Evolutionary conservation across 2,329 filamentous ascomycete genomes (phyloP).

Genomic region (Verticillium longisporum): DNA sequence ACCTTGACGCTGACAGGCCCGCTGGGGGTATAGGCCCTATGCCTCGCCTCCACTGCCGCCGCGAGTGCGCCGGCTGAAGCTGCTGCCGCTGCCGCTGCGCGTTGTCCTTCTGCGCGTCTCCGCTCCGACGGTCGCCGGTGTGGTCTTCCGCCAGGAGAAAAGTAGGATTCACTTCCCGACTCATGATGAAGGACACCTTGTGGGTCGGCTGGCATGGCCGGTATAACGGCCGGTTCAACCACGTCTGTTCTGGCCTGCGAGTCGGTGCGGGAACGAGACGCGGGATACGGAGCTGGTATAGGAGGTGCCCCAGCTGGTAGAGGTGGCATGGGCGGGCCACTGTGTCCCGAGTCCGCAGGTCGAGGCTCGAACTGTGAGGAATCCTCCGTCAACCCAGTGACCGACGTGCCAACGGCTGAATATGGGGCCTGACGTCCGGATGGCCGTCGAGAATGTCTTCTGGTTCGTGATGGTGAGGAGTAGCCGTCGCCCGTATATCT

Average conservation of each 20-base stretch:
- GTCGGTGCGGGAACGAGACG: not conserved
- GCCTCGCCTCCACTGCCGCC: constrained; percentile 35
- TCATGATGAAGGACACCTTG: constrained; percentile 34
- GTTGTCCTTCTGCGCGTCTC: constrained; percentile 36
- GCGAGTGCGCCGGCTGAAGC: constrained; percentile 40
- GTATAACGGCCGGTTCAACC: constrained; percentile 37
- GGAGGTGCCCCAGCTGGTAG: constrained; percentile 31
- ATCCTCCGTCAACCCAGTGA: constrained; percentile 16
- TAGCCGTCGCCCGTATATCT: constrained; percentile 65
- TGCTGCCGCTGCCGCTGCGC: constrained; percentile 39
- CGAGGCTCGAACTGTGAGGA: constrained; percentile 33
- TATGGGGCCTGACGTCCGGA: constrained; percentile 14
- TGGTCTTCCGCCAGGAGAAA: constrained; percentile 31
- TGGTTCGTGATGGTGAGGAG: constrained; percentile 30
- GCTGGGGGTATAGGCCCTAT: constrained; percentile 29
- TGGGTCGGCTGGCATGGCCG: constrained; percentile 46
- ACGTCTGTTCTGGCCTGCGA: not conserved
- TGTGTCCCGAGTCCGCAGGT: constrained; percentile 13
- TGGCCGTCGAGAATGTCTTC: constrained; percentile 19
- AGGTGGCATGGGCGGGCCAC: constrained; percentile 41
- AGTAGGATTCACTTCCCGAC: constrained; percentile 36
- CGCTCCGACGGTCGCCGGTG: constrained; percentile 38
- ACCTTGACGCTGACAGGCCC: constrained; percentile 51
- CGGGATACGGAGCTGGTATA: not conserved
- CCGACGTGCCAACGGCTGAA: constrained; percentile 9